phyloP scores from a whole-genome alignment of 2,329 filamentous ascomycete species.

The Diaporthe citriasiana region DNA sequence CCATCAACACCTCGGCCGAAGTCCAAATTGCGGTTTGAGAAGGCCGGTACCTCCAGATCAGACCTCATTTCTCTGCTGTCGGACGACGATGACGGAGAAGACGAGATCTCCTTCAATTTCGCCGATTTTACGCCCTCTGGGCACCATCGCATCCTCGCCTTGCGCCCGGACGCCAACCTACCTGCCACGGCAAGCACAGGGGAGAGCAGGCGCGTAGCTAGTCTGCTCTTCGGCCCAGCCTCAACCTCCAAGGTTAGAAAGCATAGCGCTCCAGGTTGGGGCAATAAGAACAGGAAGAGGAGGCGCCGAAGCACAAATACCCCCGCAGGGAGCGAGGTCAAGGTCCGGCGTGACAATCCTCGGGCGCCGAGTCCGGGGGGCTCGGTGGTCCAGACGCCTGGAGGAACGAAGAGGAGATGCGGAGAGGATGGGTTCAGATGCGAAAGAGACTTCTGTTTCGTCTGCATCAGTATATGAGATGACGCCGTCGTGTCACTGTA shows the following conservation, averaged over 20 bases:
- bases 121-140: slow-evolving; percentile 45
- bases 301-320: slow-evolving; percentile 12
- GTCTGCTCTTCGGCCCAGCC: slow-evolving; percentile 41
- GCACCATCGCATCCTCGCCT: slow-evolving; percentile 31
- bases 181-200: neutral
- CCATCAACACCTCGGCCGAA: slow-evolving; percentile 27
- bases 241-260: slow-evolving; percentile 24
- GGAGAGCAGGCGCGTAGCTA: slow-evolving; percentile 39
- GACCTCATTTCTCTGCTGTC: slow-evolving; percentile 61
- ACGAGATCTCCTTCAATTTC: slow-evolving; percentile 56
- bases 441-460: slow-evolving; percentile 72
- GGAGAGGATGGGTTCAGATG: slow-evolving; percentile 70
- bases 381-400: slow-evolving; percentile 60
- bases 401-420: slow-evolving; percentile 65
- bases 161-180: slow-evolving; percentile 15
- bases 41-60: slow-evolving; percentile 48
- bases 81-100: slow-evolving; percentile 53
- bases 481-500: neutral
- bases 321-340: slow-evolving; percentile 33
- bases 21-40: slow-evolving; percentile 33
- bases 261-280: slow-evolving; percentile 19
- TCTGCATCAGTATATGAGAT: slow-evolving; percentile 56
- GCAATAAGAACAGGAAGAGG: neutral
- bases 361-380: slow-evolving; percentile 44
- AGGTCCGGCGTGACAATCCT: slow-evolving; percentile 29